These are phyloP conservation scores for Aspergillus wentii DNA, from an alignment of 495 filamentous ascomycete genomes.

Conservation along the genomic window DNA sequence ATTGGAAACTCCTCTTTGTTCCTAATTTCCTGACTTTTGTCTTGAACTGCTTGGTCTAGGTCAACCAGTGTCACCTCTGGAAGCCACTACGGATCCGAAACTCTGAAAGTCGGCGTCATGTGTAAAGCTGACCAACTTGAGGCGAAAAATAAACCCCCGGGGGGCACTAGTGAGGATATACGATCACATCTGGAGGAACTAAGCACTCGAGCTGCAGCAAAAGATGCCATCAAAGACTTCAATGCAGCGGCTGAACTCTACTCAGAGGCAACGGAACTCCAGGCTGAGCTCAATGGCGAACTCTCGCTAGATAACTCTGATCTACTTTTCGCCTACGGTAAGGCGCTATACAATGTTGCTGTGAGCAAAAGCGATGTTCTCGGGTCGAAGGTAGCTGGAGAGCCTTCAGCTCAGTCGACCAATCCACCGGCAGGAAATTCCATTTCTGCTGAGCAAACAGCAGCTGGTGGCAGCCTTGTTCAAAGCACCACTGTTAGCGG, in stretches of 20 bases:
- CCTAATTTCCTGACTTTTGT: no score
- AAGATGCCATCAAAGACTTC: constrained; percentile 84
- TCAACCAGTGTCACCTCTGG: no score
- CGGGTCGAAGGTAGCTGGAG: constrained; percentile 69
- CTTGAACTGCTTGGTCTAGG: no score
- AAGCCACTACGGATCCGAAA: no score
- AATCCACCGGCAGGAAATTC: constrained; percentile 10
- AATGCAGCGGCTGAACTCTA: constrained; percentile 79
- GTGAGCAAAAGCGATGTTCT: constrained; percentile 92
- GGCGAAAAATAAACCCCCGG: constrained; percentile 1
- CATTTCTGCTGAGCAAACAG: constrained; percentile 11
- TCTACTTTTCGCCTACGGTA: constrained; percentile 88
- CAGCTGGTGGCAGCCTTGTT: constrained; percentile 16
- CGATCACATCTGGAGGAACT: constrained; percentile 38
- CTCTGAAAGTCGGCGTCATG: no score
- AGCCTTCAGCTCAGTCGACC: constrained; percentile 42
- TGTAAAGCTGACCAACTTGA: constrained; percentile 12
- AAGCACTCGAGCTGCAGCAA: constrained; percentile 54
- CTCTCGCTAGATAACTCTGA: constrained; percentile 85
- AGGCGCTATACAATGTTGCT: constrained; percentile 86
- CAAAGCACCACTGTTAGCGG: constrained; percentile 23
- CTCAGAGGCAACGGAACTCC: constrained; percentile 81
- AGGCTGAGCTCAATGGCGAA: constrained; percentile 89
- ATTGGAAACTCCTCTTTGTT: no score
- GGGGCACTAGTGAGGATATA: constrained; percentile 10